Base-by-base conservation (phyloP, 2,329 filamentous ascomycete species). In the Albophoma yamanashiensis region DNA sequence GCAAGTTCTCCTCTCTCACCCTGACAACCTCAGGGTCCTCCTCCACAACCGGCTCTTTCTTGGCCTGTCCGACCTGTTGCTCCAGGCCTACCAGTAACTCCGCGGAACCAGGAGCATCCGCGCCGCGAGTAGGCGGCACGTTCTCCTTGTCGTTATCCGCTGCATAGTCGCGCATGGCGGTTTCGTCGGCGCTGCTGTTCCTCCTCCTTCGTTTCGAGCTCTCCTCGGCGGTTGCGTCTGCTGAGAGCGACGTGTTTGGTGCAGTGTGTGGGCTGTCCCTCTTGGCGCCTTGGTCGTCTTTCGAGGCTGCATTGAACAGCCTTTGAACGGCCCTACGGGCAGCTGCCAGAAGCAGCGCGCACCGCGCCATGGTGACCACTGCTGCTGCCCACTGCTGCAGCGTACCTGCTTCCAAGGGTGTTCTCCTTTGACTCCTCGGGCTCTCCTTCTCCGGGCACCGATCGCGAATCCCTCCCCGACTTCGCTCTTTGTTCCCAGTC, bases 1-100 rank as follows among this genome's bases (percentile, higher is more conserved):
- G 73, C 65, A 73, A 66, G 60, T 76, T 73, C 62, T 70, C 65
- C 27, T 69, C 71, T 55, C 71, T 66, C 61, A 73, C 72, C 22
- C 68, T 70, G 39, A 69, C 60, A 20, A 71, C 64, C 17, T 63
- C 66, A 6, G 72, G 71, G 50, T 74, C 69, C 36, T 67, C 59
- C 7, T 55, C 53, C 27, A 40, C n/a, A 2, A 20, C 40, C 34
- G 27, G 12, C 17, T 34, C 43, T 1, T 25, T 11, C 56, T 38
- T 36, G 56, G 20, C 56, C 27, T 2, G 27, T 14, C 4, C 42
- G 25, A 4, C 31, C 9, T 36, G 55, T 17, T 36, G 9, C 11
- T 4, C 25, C 9, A 45, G 40, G 5, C 17, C 34, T 20, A 15
- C 20, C 25, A 57, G 17, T 8, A 6, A 20, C 7, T 40, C 39